Percentiles rank a stretch among this genome's conserved stretches.
Evolutionary conservation across 768 basidiomycete genomes (phyloP).

Genomic region (Pluteus cervinus): DNA sequence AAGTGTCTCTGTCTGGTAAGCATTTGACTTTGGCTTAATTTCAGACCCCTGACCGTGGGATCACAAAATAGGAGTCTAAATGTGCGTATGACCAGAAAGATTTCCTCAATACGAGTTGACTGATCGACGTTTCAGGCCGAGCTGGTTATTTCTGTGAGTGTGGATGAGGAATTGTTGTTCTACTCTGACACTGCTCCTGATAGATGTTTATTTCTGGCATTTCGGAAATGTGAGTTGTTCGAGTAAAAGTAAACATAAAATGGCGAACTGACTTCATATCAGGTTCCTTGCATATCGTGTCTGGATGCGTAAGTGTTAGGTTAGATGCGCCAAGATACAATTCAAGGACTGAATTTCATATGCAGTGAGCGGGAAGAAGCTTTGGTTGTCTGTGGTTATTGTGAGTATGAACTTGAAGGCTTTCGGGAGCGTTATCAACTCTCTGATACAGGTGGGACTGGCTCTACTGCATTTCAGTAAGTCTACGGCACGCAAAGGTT

Average conservation of each 20-base stretch:
- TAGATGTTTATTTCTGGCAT: conserved; percentile 29
- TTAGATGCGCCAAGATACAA: too few relatives aligned
- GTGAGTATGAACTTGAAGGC: too few relatives aligned
- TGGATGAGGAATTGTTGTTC: too few relatives aligned
- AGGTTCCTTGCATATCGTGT: conserved; percentile 26
- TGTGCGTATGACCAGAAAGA: too few relatives aligned
- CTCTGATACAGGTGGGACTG: conserved; percentile 20
- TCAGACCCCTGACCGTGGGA: not conserved
- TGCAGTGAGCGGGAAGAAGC: conserved; percentile 19
- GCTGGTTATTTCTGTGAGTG: too few relatives aligned
- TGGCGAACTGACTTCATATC: too few relatives aligned
- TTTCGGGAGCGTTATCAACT: too few relatives aligned
- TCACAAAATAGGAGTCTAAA: conserved; percentile 23
- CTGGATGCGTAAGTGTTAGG: conserved; percentile 18
- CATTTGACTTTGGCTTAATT: not conserved
- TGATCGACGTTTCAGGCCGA: too few relatives aligned
- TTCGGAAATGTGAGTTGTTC: conserved; percentile 20
- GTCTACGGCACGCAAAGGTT: conserved; percentile 17
- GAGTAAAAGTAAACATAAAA: too few relatives aligned
- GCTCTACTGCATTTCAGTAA: conserved; percentile 23
- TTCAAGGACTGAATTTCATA: conserved; percentile 1
- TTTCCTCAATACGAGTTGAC: too few relatives aligned
- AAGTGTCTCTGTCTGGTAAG: conserved; percentile 22
- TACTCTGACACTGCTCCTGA: not conserved
- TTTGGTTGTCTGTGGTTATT: conserved; percentile 14